phyloP scores from a whole-genome alignment of 306 rosid genomes.

The Prunus fruticosa region DNA sequence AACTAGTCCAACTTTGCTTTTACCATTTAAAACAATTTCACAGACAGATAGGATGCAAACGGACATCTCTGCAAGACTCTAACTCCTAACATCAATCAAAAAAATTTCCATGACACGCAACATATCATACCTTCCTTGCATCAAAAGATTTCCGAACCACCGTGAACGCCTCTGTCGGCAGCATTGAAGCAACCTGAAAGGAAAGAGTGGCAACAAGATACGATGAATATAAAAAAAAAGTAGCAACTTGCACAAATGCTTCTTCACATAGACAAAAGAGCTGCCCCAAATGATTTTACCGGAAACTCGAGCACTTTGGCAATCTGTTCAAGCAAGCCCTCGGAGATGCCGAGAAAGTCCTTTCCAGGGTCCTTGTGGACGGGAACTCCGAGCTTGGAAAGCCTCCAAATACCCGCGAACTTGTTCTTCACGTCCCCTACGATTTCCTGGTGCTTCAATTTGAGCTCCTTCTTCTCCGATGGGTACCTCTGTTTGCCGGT shows the following conservation, averaged over 20 bases:
- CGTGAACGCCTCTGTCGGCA: constrained; percentile 77
- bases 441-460: constrained; percentile 50
- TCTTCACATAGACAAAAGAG: background rate
- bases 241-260: background rate
- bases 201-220: constrained; percentile 6
- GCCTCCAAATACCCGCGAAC: constrained; percentile 77
- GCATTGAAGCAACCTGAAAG: constrained; percentile 79
- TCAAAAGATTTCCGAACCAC: constrained; percentile 92
- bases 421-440: constrained; percentile 38
- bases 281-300: constrained; percentile 29
- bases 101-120: background rate
- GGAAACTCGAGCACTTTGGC: constrained; percentile 79
- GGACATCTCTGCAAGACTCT: background rate
- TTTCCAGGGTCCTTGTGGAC: constrained; percentile 76
- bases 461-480: constrained; percentile 84
- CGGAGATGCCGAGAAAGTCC: constrained; percentile 68
- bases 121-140: constrained; percentile 77
- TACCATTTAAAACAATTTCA: background rate
- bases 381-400: constrained; percentile 73
- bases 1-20: background rate
- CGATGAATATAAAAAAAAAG: background rate
- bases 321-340: constrained; percentile 59
- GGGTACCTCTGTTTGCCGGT: constrained; percentile 85
- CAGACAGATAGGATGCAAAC: background rate
- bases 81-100: background rate